Evolutionary conservation across 2,329 filamentous ascomycete species (phyloP).

Genomic region (Corynespora cassiicola): DNA sequence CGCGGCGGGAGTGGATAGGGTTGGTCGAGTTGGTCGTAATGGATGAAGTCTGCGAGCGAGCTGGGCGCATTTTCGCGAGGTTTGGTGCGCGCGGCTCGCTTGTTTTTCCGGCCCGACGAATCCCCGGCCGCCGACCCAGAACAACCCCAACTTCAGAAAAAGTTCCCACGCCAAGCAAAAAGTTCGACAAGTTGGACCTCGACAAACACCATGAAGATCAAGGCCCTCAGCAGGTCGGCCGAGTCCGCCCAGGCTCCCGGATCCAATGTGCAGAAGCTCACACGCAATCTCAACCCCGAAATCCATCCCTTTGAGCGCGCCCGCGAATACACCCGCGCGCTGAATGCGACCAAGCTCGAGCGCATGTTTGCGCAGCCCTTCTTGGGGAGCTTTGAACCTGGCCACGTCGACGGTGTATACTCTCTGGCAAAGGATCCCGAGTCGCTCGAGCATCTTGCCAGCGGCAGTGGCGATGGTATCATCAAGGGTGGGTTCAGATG

Average conservation of each 20-base stretch:
- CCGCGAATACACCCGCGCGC: constrained; percentile 78
- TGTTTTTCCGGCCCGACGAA: constrained; percentile 22
- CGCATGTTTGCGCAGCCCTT: constrained; percentile 90
- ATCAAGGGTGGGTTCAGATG: no score
- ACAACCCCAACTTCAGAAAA: no score
- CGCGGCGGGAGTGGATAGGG: constrained; percentile 40
- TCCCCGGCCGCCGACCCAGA: no score
- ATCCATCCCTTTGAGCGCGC: constrained; percentile 91
- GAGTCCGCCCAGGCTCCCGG: constrained; percentile 71
- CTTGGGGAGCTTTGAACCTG: constrained; percentile 82
- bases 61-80: constrained; percentile 21
- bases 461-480: constrained; percentile 74
- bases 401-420: constrained; percentile 84
- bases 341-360: constrained; percentile 90
- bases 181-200: constrained; percentile 11
- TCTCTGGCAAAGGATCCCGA: constrained; percentile 56
- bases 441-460: constrained; percentile 52
- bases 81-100: constrained; percentile 34
- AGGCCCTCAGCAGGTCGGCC: constrained; percentile 71
- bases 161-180: constrained; percentile 15
- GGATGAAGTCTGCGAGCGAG: constrained; percentile 24
- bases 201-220: constrained; percentile 46
- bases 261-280: constrained; percentile 68
- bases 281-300: constrained; percentile 79
- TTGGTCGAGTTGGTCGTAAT: constrained; percentile 36